Percentiles rank a stretch among this genome's conserved stretches.
phyloP scores from a whole-genome alignment of 192 early-diverging fungal species.

The Gaertneriomyces semiglobifer region DNA sequence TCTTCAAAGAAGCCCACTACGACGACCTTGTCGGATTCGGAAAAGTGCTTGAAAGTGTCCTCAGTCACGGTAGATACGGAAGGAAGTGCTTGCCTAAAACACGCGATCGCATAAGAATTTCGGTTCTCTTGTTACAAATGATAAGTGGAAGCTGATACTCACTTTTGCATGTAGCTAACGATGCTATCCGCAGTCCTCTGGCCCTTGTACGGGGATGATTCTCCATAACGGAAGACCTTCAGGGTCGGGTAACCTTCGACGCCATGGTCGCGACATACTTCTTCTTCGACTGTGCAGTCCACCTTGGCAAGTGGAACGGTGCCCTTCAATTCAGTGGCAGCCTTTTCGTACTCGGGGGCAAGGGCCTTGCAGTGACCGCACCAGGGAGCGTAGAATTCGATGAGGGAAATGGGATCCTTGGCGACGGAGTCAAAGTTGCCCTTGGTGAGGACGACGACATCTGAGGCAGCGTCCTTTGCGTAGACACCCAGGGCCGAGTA shows the following conservation, averaged over 20 bases:
- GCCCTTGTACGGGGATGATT: conserved; percentile 74
- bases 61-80: conserved; percentile 67
- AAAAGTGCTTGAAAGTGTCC: conserved; percentile 72
- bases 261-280: conserved; percentile 76
- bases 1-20: conserved; percentile 77
- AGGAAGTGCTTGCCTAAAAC: conserved; percentile 72
- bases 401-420: conserved; percentile 68
- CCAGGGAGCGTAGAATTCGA: conserved; percentile 98
- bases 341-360: conserved; percentile 92
- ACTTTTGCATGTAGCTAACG: conserved; percentile 91
- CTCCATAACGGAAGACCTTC: conserved; percentile 81
- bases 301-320: conserved; percentile 87
- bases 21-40: conserved; percentile 82
- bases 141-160: conserved; percentile 12
- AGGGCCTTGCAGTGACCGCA: conserved; percentile 93
- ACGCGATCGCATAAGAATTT: conserved; percentile 8
- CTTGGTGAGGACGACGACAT: conserved; percentile 49
- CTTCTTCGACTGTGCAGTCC: conserved; percentile 88
- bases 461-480: conserved; percentile 29
- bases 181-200: conserved; percentile 83
- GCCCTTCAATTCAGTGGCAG: conserved; percentile 81
- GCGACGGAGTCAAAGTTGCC: conserved; percentile 63
- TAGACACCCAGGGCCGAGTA: conserved; percentile 22
- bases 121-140: neutral
- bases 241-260: conserved; percentile 91